phyloP scores from a whole-genome alignment of 225 moss, liverwort and hornwort genomes.

The Physcomitrium patens region DNA sequence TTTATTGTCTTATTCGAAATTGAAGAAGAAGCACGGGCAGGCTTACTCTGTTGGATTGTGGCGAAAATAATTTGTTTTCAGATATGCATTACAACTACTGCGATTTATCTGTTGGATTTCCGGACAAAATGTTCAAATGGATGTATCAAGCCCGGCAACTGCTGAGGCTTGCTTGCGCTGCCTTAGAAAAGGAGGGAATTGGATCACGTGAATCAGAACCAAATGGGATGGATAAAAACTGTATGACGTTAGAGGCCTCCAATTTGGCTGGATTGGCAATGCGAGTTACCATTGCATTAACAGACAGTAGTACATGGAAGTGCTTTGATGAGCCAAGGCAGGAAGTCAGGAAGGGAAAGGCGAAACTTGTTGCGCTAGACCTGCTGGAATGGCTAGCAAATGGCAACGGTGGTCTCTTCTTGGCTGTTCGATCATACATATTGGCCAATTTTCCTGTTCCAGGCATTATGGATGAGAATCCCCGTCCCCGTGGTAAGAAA shows the following conservation, averaged over 20 bases:
- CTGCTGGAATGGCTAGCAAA: conserved; percentile 78
- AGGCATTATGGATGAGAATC: conserved; percentile 54
- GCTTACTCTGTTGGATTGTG: conserved; percentile 20
- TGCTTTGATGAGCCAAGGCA: conserved; percentile 51
- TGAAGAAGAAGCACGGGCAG: not conserved
- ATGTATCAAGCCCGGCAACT: conserved; percentile 74
- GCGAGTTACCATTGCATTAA: conserved; percentile 80
- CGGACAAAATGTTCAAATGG: conserved; percentile 72
- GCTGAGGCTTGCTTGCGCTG: conserved; percentile 63
- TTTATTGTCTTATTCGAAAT: not conserved
- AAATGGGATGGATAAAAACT: conserved; percentile 29
- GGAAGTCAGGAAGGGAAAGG: conserved; percentile 48
- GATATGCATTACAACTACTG: conserved; percentile 72
- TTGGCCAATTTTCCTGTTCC: conserved; percentile 75
- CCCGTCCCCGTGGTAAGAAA: conserved; percentile 56
- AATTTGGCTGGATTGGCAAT: conserved; percentile 71
- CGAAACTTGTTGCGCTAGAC: conserved; percentile 57
- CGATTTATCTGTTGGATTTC: conserved; percentile 65
- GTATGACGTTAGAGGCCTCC: conserved; percentile 34
- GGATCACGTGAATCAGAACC: conserved; percentile 39
- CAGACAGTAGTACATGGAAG: conserved; percentile 86
- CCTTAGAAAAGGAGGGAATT: conserved; percentile 56
- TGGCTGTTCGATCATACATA: conserved; percentile 74
- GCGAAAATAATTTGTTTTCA: conserved; percentile 37
- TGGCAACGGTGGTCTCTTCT: conserved; percentile 75